phyloP scores from a whole-genome alignment of 192 early-diverging fungal genomes.

The Mortierella antarctica region DNA sequence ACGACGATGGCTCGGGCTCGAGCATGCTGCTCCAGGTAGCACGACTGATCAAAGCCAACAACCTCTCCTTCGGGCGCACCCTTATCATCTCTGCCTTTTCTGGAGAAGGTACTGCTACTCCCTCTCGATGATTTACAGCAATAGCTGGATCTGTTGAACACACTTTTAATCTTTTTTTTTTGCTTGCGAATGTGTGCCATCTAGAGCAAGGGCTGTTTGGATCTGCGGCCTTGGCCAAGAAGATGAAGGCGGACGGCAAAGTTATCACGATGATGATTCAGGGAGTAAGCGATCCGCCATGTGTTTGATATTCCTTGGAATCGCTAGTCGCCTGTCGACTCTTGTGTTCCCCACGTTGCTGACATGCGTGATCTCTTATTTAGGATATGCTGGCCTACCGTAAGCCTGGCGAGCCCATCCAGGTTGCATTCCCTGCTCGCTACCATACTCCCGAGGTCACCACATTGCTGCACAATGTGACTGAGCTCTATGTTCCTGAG shows the following conservation, averaged over 20 bases:
- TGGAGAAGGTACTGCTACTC: constrained; percentile 42
- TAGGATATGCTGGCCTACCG: constrained; percentile 60
- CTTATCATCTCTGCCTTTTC: constrained; percentile 53
- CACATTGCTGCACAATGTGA: constrained; percentile 48
- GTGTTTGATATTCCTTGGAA: background rate
- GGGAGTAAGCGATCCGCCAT: constrained; percentile 30
- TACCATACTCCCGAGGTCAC: constrained; percentile 52
- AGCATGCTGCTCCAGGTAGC: constrained; percentile 54
- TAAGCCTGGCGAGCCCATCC: constrained; percentile 56
- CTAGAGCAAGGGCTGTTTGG: constrained; percentile 58
- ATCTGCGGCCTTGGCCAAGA: constrained; percentile 52
- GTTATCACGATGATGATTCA: constrained; percentile 57
- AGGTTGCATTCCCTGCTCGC: constrained; percentile 55
- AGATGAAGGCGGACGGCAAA: constrained; percentile 28
- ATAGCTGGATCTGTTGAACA: background rate
- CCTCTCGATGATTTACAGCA: too few species aligned
- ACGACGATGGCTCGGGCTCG: constrained; percentile 56
- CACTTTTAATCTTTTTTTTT: background rate
- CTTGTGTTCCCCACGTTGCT: background rate
- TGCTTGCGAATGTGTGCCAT: background rate
- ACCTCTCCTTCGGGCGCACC: constrained; percentile 48
- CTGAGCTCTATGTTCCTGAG: constrained; percentile 53
- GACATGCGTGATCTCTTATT: background rate
- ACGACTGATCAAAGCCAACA: constrained; percentile 47
- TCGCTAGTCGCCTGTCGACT: background rate